Conservation (phyloP, 345 rosid species). For the Carallia brachiata region DNA sequence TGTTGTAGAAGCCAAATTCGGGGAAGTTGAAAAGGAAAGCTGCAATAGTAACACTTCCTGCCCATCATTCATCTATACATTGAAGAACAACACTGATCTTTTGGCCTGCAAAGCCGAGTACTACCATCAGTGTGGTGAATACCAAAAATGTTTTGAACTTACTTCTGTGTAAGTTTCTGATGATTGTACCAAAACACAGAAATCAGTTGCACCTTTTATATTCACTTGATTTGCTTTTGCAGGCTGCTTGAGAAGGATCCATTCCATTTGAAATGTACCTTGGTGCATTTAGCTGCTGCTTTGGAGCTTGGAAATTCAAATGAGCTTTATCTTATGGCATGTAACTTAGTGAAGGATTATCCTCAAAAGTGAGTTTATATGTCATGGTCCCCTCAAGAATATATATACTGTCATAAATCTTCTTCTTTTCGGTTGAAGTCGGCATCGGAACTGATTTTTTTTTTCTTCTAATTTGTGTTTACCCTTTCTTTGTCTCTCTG, state of each 20-base stretch:
- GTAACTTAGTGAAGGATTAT: constrained; percentile 92
- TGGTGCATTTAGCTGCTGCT: constrained; percentile 90
- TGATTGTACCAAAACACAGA: constrained; percentile 15
- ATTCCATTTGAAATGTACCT: constrained; percentile 81
- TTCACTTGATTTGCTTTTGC: constrained; percentile 22
- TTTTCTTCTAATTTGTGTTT: too few species aligned
- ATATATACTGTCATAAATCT: not conserved
- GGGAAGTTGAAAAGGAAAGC: constrained; percentile 76
- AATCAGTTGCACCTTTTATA: constrained; percentile 11
- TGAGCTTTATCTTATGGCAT: constrained; percentile 94
- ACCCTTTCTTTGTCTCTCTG: too few species aligned
- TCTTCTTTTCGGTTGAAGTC: not conserved
- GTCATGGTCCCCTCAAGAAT: not conserved
- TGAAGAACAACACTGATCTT: constrained; percentile 78
- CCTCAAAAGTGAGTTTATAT: constrained; percentile 76
- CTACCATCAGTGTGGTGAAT: constrained; percentile 94
- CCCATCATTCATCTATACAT: constrained; percentile 47
- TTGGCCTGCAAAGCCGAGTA: constrained; percentile 96
- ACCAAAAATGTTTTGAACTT: constrained; percentile 87
- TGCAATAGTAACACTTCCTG: constrained; percentile 43
- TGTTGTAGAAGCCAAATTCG: constrained; percentile 76
- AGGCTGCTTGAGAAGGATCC: constrained; percentile 97
- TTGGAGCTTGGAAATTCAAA: constrained; percentile 95
- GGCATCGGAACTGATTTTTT: too few species aligned
- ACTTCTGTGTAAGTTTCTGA: constrained; percentile 67